A percentile compares a stretch with the other conserved stretches of the same genome.
Evolutionary conservation across 164 flowering plant species (phyloP).

Genomic region (Vitis rotundifolia): DNA sequence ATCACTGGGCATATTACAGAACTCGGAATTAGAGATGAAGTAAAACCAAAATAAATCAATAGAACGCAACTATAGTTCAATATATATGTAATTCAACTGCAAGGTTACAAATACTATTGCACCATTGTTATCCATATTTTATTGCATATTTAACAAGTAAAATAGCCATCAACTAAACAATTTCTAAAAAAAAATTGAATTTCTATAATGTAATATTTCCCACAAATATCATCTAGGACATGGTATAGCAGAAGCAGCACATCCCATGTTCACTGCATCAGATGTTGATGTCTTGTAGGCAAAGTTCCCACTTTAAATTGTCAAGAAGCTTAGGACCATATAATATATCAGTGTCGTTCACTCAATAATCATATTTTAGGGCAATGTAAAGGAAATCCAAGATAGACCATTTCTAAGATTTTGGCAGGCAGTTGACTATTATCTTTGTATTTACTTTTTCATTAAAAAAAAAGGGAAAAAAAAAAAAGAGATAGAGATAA

Average conservation of each 20-base stretch:
- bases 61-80: not conserved
- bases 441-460: not conserved
- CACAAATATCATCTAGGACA: too few species aligned
- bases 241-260: too few species aligned
- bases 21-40: not conserved
- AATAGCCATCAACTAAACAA: not conserved
- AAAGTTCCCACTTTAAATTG: not conserved
- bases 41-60: not conserved
- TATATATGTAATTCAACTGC: not conserved
- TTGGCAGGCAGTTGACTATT: not conserved
- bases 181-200: not conserved
- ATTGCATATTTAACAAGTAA: too few species aligned
- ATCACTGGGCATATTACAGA: not conserved
- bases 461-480: not conserved
- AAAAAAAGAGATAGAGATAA: too few species aligned
- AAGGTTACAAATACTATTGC: not conserved
- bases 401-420: not conserved
- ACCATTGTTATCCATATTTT: not conserved
- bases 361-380: not conserved
- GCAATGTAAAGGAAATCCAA: not conserved
- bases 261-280: not conserved
- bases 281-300: not conserved
- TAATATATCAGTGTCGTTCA: not conserved
- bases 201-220: too few species aligned
- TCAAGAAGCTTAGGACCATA: not conserved